Percentiles rank a stretch among this genome's conserved stretches.
These are phyloP conservation scores for Candida peoriensis DNA, from an alignment of 805 yeast species.

Conservation along the genomic window DNA sequence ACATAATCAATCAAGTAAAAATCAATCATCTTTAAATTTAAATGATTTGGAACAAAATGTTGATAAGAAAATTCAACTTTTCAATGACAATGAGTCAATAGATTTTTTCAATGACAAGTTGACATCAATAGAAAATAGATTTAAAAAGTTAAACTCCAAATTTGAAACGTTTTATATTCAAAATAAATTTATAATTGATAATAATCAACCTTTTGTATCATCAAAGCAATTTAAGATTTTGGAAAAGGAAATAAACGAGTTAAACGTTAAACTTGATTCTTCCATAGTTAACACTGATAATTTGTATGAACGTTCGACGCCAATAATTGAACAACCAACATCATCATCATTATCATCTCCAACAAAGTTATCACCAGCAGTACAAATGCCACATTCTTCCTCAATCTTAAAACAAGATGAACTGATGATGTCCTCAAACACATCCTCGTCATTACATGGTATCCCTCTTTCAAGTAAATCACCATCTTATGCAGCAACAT, in stretches of 20 bases:
- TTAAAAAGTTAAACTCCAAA: slow-evolving; percentile 2
- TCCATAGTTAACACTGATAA: too few relatives aligned
- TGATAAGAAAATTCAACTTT: too few relatives aligned
- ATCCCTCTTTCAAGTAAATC: slow-evolving; percentile 2
- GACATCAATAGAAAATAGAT: slow-evolving; percentile 1
- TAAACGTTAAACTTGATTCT: slow-evolving; percentile 5
- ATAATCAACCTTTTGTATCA: slow-evolving; percentile 8
- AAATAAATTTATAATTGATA: slow-evolving; percentile 13
- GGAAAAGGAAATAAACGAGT: slow-evolving; percentile 17
- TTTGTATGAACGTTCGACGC: too few relatives aligned
- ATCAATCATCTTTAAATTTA: background rate
- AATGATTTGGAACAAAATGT: background rate
- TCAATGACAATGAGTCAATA: background rate
- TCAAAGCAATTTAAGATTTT: slow-evolving; percentile 16
- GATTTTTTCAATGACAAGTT: background rate
- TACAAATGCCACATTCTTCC: too few relatives aligned
- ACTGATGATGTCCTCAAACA: background rate
- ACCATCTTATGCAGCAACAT: background rate
- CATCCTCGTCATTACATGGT: slow-evolving; percentile 4
- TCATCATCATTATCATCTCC: too few relatives aligned
- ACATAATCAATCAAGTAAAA: background rate
- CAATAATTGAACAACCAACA: too few relatives aligned
- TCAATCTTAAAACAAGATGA: too few relatives aligned
- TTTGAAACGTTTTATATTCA: slow-evolving; percentile 13
- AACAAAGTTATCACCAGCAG: too few relatives aligned